These are phyloP conservation scores for Euphorbia corollata DNA, from an alignment of 441 rosid genomes.

Conservation along the genomic window DNA sequence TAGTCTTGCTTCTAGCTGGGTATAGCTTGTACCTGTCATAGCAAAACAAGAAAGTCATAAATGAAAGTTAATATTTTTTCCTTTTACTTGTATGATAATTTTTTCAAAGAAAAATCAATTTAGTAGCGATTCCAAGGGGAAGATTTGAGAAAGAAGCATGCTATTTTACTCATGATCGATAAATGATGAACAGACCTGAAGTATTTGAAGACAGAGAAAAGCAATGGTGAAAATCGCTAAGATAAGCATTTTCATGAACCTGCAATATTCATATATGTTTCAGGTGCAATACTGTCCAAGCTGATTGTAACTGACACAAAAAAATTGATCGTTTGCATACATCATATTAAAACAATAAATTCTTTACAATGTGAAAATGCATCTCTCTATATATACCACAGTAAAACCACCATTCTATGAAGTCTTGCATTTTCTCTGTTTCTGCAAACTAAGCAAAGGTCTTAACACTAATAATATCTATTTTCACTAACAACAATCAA, in stretches of 20 bases:
- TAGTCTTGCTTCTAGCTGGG: conserved; percentile 57
- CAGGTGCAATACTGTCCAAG: conserved; percentile 12
- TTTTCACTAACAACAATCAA: not conserved
- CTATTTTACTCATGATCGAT: too few species aligned
- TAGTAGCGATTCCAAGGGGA: not conserved
- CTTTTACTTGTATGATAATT: too few species aligned
- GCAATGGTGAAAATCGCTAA: conserved; percentile 88
- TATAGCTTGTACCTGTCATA: conserved; percentile 39
- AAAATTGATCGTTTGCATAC: too few species aligned
- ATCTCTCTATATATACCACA: too few species aligned
- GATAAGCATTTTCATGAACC: conserved; percentile 96
- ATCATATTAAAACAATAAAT: too few species aligned
- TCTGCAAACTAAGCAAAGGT: not conserved
- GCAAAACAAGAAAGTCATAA: conserved; percentile 5
- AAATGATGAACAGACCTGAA: conserved; percentile 67
- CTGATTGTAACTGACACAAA: too few species aligned
- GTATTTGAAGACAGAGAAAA: conserved; percentile 70
- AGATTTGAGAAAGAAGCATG: too few species aligned
- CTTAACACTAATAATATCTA: not conserved
- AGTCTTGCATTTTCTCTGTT: not conserved
- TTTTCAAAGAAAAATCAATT: not conserved
- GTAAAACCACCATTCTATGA: too few species aligned
- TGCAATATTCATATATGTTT: conserved; percentile 28
- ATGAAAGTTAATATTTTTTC: too few species aligned
- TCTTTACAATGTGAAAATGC: too few species aligned